A percentile compares a stretch with the other conserved stretches of the same genome.
Conservation (phyloP, 2,329 filamentous ascomycete species). For the Metarhizium brunneum region DNA sequence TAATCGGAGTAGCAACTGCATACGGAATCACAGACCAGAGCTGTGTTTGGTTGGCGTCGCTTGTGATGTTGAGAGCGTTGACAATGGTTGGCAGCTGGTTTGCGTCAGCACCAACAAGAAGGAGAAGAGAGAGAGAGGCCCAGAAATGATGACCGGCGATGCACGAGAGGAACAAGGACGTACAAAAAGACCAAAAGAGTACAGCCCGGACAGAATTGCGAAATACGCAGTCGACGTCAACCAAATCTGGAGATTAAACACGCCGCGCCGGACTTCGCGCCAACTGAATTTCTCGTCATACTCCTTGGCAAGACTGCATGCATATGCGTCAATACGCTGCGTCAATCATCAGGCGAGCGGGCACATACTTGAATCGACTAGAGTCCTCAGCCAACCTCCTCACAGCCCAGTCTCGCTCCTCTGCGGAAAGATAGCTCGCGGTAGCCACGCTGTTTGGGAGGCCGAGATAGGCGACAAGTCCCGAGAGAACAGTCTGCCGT, state of each 20-base stretch:
- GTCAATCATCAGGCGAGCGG: neutral
- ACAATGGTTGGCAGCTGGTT: constrained; percentile 54
- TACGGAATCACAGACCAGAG: constrained; percentile 57
- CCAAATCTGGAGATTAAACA: constrained; percentile 54
- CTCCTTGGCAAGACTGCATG: constrained; percentile 14
- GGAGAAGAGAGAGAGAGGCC: too few relatives aligned
- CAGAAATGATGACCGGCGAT: neutral
- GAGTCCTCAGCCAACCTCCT: constrained; percentile 31
- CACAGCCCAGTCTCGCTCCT: constrained; percentile 41
- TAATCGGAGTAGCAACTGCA: neutral
- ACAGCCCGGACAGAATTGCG: constrained; percentile 46
- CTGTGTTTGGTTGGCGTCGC: constrained; percentile 47
- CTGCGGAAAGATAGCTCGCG: constrained; percentile 41
- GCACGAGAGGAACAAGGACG: constrained; percentile 12
- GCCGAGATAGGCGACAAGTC: constrained; percentile 38
- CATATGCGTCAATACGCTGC: neutral
- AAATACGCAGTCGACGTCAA: constrained; percentile 54
- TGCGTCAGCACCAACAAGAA: neutral
- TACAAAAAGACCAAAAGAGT: constrained; percentile 56
- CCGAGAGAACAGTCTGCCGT: constrained; percentile 42
- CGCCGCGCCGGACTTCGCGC: constrained; percentile 52
- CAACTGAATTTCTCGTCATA: constrained; percentile 43
- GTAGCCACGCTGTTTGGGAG: constrained; percentile 47
- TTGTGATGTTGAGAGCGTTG: constrained; percentile 42
- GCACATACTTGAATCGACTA: constrained; percentile 22